Base-by-base conservation (phyloP, 2,329 filamentous ascomycete species). In the Karstenula rhodostoma region DNA sequence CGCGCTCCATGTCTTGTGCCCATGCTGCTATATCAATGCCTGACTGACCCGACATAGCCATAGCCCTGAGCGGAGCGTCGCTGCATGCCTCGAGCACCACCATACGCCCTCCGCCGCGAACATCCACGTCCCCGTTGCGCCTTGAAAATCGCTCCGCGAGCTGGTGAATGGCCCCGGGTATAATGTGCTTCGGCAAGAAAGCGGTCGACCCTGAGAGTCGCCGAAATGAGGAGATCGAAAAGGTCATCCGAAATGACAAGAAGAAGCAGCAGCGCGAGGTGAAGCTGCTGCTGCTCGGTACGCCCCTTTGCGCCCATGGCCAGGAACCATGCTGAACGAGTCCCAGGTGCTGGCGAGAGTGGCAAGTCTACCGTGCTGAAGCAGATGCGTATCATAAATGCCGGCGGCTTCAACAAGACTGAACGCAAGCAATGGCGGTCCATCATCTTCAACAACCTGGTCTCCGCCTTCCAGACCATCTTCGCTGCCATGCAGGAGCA, bases 311-410 rank as follows among this genome's bases (percentile, higher is more conserved):
- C 44, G n/a, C 22, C 25, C 44, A 74, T 66, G 80, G 74, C 65
- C 56, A 64, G 40, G 53, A 57, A 57, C 40, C n/a, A 42, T 13
- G 52, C 52, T 55, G 52, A 54, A 19, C 51, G 27, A 6, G 27
- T 42, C 65, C 65, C 69, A 97, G 94, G 94, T 78, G 94, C 94
- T 72, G 94, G 94, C 75, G 94, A 98, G 81, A 95, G 91, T 60
- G 92, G 94, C 67, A 98, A 98, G 81, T 97, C 94, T 9, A 98
- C 94, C 1, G 94, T 98, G 61, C 87, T 98, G 67, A 98, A 98
- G 83, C 94, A 98, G 84, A 98, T 99, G 95, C 94, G 94, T 78
- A 89, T 99, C 79, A 97, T 99, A 71, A 95, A 98, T 78, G 89
- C 93, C 15, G 89, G 93, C 78, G 94, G 95, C 53, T 98, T 98